Evolutionary conservation across 2,329 filamentous ascomycete species (phyloP), one percentile per base, ranked within the genome.

Genomic region (Rutstroemia sp.): DNA sequence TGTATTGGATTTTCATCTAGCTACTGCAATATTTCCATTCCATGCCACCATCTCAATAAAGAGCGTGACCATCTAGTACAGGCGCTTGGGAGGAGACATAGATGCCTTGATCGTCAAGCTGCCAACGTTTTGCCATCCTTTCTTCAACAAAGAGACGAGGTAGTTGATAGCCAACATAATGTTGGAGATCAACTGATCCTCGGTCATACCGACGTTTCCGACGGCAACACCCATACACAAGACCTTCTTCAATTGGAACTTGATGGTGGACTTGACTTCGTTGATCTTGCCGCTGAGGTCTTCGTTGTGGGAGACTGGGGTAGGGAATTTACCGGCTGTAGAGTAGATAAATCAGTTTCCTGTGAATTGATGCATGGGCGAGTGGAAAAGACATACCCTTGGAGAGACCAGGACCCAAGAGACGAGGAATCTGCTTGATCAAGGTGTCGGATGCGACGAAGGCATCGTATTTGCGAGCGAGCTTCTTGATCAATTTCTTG

Each of bases 401-500:
- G 78, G 91, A 96, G 65, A 96, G 88, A 91, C 92, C 92, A 70
- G 92, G 94, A 77, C 94, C 94, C 75, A 99, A 81, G 77, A 99
- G 91, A 96, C 94, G 94, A 71, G 94, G 94, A 72, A 99, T 97
- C 84, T 96, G 92, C 88, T 96, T 96, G 87, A 99, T 96, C 73
- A 99, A 81, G 73, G 88, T 81, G 74, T 99, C 94, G 75, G 92
- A 97, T 75, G 94, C 88, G 75, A 99, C 79, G 81, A 99, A 99
- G 70, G 94, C 94, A 79, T 99, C 94, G 87, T 99, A 97, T 85
- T 99, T 99, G 86, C 92, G 91, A 65, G 94, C 94, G 68, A 99
- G 89, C 88, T 99, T 99, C 91, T 99, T 99, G 87, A 99, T 96
- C 73, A 97, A 87, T 88, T 99, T 99, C 90, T 99, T 97, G 90